These are phyloP conservation scores for Geosmithia morbida DNA, from an alignment of 2,329 filamentous ascomycete genomes.

Conservation along the genomic window DNA sequence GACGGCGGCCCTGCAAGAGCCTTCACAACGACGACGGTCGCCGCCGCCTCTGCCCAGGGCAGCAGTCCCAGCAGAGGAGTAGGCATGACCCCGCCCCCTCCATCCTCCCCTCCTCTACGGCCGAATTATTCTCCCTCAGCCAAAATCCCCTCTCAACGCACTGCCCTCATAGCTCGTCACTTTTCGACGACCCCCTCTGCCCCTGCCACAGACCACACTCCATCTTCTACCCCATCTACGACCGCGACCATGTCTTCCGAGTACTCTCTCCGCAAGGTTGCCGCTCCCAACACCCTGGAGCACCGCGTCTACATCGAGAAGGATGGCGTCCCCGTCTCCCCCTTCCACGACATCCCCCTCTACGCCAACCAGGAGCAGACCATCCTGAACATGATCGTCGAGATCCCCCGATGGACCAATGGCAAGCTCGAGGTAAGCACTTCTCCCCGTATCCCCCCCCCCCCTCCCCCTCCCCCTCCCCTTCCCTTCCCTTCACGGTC, in stretches of 20 bases:
- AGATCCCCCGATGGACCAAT: constrained; percentile 99
- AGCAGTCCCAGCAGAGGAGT: neutral
- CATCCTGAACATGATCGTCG: constrained; percentile 97
- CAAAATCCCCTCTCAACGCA: constrained; percentile 34
- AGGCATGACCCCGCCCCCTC: constrained; percentile 3
- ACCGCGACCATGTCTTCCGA: constrained; percentile 37
- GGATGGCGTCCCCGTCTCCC: constrained; percentile 84
- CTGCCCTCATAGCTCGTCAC: constrained; percentile 40
- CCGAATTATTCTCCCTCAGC: constrained; percentile 7
- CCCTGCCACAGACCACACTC: constrained; percentile 7
- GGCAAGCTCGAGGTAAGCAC: constrained; percentile 87
- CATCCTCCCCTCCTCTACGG: constrained; percentile 6
- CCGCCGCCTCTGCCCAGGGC: too few species aligned
- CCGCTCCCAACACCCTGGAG: constrained; percentile 81
- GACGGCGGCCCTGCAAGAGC: too few species aligned
- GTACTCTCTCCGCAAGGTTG: constrained; percentile 79
- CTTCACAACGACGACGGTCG: too few species aligned
- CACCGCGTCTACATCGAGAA: constrained; percentile 97
- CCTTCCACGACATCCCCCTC: constrained; percentile 97
- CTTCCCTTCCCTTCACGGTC: neutral
- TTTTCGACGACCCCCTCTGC: constrained; percentile 19
- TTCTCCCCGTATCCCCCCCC: too few species aligned
- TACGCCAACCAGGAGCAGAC: constrained; percentile 95
- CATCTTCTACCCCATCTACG: constrained; percentile 5
- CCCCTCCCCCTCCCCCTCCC: neutral